Evolutionary conservation across 371 early-diverging fungal genomes (phyloP).

Genomic region (Saksenaea vasiformis): DNA sequence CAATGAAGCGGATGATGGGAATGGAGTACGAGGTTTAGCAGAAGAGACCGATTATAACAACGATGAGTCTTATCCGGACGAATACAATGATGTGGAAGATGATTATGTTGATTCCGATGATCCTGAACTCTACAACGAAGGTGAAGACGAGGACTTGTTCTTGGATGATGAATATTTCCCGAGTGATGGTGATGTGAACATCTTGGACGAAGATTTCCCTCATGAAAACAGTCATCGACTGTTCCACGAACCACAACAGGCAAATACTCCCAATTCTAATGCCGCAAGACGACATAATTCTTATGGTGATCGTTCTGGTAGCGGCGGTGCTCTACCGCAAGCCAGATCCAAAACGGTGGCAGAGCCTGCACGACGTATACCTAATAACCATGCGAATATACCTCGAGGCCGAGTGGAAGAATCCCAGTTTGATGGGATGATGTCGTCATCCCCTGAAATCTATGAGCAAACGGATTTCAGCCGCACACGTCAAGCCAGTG

Average conservation of each 20-base stretch:
- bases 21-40: not conserved
- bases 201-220: slow-evolving; percentile 54
- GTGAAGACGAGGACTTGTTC: slow-evolving; percentile 37
- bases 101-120: slow-evolving; percentile 37
- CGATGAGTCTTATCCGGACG: slow-evolving; percentile 13
- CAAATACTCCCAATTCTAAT: not conserved
- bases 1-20: not conserved
- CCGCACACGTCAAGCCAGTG: slow-evolving; percentile 1
- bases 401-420: not conserved
- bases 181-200: slow-evolving; percentile 55
- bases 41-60: slow-evolving; percentile 10
- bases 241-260: slow-evolving; percentile 9
- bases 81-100: slow-evolving; percentile 27
- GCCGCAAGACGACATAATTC: not conserved
- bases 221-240: slow-evolving; percentile 32
- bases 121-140: slow-evolving; percentile 24
- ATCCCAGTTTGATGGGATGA: not conserved
- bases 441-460: not conserved
- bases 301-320: not conserved
- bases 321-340: not conserved
- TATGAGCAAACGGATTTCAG: not conserved
- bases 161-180: slow-evolving; percentile 46
- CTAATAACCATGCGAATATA: not conserved
- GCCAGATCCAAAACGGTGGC: not conserved
- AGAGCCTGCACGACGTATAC: slow-evolving; percentile 3